A percentile compares a stretch with the other conserved stretches of the same genome.
Evolutionary conservation across 148 eudicot genomes (phyloP).

Genomic region (Chenopodium suecicum): DNA sequence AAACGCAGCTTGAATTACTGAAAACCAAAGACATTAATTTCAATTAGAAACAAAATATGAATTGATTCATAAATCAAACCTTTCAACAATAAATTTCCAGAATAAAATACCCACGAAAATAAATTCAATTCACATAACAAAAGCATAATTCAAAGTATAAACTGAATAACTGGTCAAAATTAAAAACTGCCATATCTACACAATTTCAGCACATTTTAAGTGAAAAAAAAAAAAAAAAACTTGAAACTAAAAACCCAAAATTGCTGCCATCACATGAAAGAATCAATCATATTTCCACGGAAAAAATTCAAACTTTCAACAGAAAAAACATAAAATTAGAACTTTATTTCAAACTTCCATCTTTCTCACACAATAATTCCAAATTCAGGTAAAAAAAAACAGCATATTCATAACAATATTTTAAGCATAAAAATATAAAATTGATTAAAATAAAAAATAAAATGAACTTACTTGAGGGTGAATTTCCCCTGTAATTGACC

Average conservation of each 20-base stretch:
- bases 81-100: too few relatives aligned
- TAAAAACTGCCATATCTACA: background rate
- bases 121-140: background rate
- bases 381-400: background rate
- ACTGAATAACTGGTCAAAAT: background rate
- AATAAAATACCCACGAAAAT: too few relatives aligned
- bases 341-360: background rate
- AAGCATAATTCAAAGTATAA: background rate
- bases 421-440: background rate
- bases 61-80: background rate
- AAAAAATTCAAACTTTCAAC: background rate
- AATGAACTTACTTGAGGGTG: constrained; percentile 16
- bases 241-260: background rate
- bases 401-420: too few relatives aligned
- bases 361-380: background rate
- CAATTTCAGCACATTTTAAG: background rate
- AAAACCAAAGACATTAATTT: too few relatives aligned
- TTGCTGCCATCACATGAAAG: background rate
- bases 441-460: background rate
- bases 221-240: too few relatives aligned
- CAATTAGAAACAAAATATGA: background rate
- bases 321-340: background rate
- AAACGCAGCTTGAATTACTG: background rate
- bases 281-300: constrained; percentile 1
- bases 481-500: constrained; percentile 2